Base-by-base conservation (phyloP, 805 yeast genomes). In the Wickerhamiella nectarea region DNA sequence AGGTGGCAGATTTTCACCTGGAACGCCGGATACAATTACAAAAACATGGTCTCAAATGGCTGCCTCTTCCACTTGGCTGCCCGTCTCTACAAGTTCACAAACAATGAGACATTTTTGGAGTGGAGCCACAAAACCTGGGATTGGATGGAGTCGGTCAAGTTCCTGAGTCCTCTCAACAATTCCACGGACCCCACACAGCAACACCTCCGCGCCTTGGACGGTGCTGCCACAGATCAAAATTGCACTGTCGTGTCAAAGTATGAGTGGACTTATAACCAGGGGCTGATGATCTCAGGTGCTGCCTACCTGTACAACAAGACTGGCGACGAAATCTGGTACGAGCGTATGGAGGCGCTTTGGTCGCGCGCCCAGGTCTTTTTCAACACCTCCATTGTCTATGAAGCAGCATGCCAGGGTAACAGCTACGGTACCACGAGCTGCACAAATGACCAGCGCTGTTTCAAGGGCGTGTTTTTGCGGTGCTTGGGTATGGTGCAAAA, bases 1-100 rank as follows among this genome's bases (percentile, higher is more conserved):
- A 71, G 96, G 62, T 89, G 97, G 97, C 97, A 89, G 67, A 89
- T 89, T 56, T 89, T 79, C 66, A 71, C 78, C 46, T 87, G 95
- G 94, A 89, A 89, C 60, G 71, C 84, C 6, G 98, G 97, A 49
- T 89, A 86, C 60, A 81, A 83, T 60, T 89, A 89, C 63, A 89
- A 89, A 62, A 89, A 89, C 61, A 67, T 95, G 29, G 84, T 87
- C 46, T 71, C 93, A n/a, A 87, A 84, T 61, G 96, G 94, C 21
- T 82, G 87, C 40, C 66, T 87, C 44, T 86, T 87, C 72, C 85
- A 84, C 53, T 59, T 87, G 34, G 93, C 82, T 14, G 91, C 95
- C 0, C 70, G 96, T 50, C 69, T 87, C 52, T 91, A 91, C 2
- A 69, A 95, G 52, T 87, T 76, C 61, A 80, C 93, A 1, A 72